Evolutionary conservation across 371 early-diverging fungal genomes (phyloP).

Genomic region (Rhizomucor pusillus): DNA sequence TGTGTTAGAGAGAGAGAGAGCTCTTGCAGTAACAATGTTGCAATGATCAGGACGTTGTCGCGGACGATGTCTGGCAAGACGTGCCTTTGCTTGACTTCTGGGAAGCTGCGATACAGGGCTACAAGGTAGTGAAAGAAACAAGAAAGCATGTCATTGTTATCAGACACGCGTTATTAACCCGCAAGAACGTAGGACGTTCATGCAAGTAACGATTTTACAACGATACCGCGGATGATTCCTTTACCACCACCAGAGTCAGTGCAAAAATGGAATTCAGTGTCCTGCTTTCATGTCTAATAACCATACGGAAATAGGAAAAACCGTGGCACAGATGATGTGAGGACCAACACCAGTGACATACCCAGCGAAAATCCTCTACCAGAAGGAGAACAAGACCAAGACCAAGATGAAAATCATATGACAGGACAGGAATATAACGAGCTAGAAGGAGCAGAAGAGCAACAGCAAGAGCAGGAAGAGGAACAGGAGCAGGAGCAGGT

Average conservation of each 20-base stretch:
- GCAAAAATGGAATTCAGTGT: no score
- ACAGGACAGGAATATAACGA: constrained; percentile 1
- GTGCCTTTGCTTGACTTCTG: constrained; percentile 56
- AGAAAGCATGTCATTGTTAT: no score
- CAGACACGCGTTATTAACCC: no score
- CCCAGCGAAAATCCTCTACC: background rate
- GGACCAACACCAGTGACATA: background rate
- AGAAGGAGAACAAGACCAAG: background rate
- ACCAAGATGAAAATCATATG: background rate
- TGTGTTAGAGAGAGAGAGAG: no score
- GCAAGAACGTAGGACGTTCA: no score
- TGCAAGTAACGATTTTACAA: no score
- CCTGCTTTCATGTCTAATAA: no score
- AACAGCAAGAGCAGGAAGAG: constrained; percentile 1
- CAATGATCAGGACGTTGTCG: no score
- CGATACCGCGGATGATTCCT: no score
- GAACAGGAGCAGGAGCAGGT: background rate
- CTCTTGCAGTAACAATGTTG: no score
- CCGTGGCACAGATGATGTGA: background rate
- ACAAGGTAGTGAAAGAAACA: constrained; percentile 12
- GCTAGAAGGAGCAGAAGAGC: constrained; percentile 1
- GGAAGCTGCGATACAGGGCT: constrained; percentile 58
- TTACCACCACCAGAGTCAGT: no score
- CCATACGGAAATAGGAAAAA: background rate
- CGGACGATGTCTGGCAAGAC: constrained; percentile 58